phyloP scores from a whole-genome alignment of 2,329 filamentous ascomycete species.

The Thelonectria blattea region DNA sequence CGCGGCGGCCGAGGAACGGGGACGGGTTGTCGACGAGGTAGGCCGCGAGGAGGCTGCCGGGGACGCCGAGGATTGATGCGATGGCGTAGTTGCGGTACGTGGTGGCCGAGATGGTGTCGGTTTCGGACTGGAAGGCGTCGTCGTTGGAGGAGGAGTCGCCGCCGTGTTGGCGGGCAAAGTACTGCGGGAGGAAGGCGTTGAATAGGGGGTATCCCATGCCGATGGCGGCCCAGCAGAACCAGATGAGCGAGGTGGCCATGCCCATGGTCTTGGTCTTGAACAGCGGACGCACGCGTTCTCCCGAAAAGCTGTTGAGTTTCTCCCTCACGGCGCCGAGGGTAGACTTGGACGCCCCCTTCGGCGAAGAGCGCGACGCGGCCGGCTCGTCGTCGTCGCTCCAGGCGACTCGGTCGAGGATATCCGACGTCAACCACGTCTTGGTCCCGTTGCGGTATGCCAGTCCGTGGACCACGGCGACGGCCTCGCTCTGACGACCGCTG shows the following conservation, averaged over 20 bases:
- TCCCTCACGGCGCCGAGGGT: conserved; percentile 56
- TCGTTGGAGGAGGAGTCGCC: conserved; percentile 33
- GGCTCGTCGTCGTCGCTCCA: conserved; percentile 47
- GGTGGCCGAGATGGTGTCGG: conserved; percentile 49
- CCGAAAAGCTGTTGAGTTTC: conserved; percentile 70
- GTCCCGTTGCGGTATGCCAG: conserved; percentile 74
- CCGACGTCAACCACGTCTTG: conserved; percentile 78
- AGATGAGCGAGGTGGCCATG: conserved; percentile 62
- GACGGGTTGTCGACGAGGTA: conserved; percentile 72
- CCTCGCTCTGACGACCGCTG: conserved; percentile 76
- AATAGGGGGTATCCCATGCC: conserved; percentile 89
- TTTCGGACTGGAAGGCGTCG: conserved; percentile 40
- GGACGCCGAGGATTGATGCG: conserved; percentile 76
- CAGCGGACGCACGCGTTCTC: conserved; percentile 70
- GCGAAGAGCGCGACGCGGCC: conserved; percentile 25
- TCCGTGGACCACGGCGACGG: conserved; percentile 79
- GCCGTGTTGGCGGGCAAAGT: conserved; percentile 66
- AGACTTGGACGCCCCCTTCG: conserved; percentile 24
- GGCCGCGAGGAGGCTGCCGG: conserved; percentile 76
- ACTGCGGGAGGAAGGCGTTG: conserved; percentile 89
- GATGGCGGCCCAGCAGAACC: conserved; percentile 83
- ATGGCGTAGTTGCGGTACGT: conserved; percentile 85
- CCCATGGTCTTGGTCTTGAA: conserved; percentile 61
- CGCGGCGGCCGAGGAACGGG: conserved; percentile 70
- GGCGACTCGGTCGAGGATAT: conserved; percentile 65